Evolutionary conservation across 2,329 filamentous ascomycete genomes (phyloP).

Genomic region (Truncatella angustata): DNA sequence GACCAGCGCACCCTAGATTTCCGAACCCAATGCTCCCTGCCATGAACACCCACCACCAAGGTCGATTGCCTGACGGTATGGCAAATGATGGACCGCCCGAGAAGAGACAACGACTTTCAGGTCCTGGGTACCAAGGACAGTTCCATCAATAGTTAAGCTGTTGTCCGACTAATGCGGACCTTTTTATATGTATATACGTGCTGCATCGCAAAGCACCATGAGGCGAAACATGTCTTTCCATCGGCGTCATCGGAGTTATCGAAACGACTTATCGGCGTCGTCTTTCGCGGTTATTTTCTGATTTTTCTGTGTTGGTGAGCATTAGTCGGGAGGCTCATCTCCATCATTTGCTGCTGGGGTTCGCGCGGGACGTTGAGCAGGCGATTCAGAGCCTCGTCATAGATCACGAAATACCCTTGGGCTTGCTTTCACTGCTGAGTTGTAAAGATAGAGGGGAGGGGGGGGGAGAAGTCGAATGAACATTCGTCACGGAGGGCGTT

Average conservation of each 20-base stretch:
- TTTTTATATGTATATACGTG: constrained; percentile 7
- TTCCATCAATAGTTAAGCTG: background rate
- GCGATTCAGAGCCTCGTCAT: constrained; percentile 8
- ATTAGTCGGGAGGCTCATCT: background rate
- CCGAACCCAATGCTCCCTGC: constrained; percentile 38
- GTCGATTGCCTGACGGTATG: constrained; percentile 8
- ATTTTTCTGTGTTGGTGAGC: background rate
- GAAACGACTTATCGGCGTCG: background rate
- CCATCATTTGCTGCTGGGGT: background rate
- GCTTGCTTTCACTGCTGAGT: constrained; percentile 1
- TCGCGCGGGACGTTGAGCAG: background rate
- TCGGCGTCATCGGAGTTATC: background rate
- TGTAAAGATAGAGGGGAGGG: background rate
- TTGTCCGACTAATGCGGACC: no score
- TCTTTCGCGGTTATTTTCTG: background rate
- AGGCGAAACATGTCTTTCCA: background rate
- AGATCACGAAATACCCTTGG: constrained; percentile 8
- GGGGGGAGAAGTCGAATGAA: no score
- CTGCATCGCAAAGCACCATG: background rate
- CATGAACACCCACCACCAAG: constrained; percentile 20
- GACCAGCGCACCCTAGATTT: constrained; percentile 33
- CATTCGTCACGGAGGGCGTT: no score
- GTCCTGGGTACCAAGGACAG: background rate
- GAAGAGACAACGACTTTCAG: constrained; percentile 13
- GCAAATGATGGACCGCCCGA: constrained; percentile 12